These are phyloP conservation scores for Byssothecium circinans DNA, from an alignment of 2,329 filamentous ascomycete genomes.

Conservation along the genomic window DNA sequence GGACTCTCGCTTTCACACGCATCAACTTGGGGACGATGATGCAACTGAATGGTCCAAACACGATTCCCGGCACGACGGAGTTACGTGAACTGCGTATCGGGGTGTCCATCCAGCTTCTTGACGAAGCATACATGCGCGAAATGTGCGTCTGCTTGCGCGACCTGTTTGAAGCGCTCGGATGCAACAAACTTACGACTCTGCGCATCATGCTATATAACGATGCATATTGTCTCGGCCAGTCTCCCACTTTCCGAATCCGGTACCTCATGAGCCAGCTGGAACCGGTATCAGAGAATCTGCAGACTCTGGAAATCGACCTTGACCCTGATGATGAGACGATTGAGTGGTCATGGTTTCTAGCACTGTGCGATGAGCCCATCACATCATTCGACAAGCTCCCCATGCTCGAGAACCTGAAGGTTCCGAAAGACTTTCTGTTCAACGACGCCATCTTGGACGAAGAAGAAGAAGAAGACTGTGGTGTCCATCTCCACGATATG, in stretches of 20 bases:
- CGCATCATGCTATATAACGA: constrained; percentile 21
- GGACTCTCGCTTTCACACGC: constrained; percentile 14
- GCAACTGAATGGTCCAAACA: constrained; percentile 25
- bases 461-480: neutral
- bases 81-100: constrained; percentile 17
- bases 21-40: constrained; percentile 20
- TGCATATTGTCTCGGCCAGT: constrained; percentile 17
- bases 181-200: constrained; percentile 14
- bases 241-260: constrained; percentile 13
- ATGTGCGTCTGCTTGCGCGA: constrained; percentile 18
- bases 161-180: constrained; percentile 24
- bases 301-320: constrained; percentile 16
- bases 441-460: neutral
- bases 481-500: constrained; percentile 5
- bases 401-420: constrained; percentile 12
- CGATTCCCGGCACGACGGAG: constrained; percentile 18
- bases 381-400: constrained; percentile 13
- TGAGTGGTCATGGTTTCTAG: constrained; percentile 18
- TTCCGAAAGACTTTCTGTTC: constrained; percentile 22
- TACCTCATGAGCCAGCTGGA: constrained; percentile 21
- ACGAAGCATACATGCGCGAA: constrained; percentile 13
- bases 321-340: constrained; percentile 14
- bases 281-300: constrained; percentile 10
- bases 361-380: constrained; percentile 11
- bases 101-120: constrained; percentile 21